phyloP scores from a whole-genome alignment of 768 basidiomycete species.

The Roridomyces roridus region DNA sequence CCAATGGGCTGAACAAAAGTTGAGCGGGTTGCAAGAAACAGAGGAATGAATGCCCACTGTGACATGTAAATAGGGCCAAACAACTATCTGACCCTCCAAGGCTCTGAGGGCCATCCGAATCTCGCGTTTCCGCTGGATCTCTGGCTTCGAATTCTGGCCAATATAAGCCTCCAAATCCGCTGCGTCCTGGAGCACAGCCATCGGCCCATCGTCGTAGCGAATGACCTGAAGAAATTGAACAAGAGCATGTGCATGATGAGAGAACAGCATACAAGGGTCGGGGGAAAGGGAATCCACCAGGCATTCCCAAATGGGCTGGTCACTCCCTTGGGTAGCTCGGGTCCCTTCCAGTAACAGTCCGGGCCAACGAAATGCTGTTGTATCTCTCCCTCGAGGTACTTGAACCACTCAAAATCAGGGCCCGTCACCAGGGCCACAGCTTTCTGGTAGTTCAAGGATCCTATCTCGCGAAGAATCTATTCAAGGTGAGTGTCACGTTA shows the following conservation, averaged over 20 bases:
- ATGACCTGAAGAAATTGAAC: constrained; percentile 55
- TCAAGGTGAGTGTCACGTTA: background rate
- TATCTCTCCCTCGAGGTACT: constrained; percentile 56
- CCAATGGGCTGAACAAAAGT: constrained; percentile 50
- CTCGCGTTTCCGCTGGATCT: constrained; percentile 56
- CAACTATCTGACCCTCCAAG: constrained; percentile 65
- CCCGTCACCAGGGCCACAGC: constrained; percentile 55
- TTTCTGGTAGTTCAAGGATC: constrained; percentile 57
- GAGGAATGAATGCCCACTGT: constrained; percentile 45
- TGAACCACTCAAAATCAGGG: constrained; percentile 53
- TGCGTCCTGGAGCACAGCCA: constrained; percentile 51
- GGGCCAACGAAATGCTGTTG: constrained; percentile 68
- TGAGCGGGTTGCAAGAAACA: background rate
- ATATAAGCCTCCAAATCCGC: constrained; percentile 65
- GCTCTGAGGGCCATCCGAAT: constrained; percentile 69
- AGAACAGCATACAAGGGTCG: constrained; percentile 58
- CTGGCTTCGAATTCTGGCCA: constrained; percentile 59
- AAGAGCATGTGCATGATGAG: background rate
- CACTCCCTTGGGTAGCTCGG: constrained; percentile 37
- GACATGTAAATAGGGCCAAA: constrained; percentile 69
- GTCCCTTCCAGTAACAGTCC: constrained; percentile 71
- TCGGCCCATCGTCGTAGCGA: constrained; percentile 67
- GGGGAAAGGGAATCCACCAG: constrained; percentile 84
- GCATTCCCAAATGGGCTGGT: constrained; percentile 73
- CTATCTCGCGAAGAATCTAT: constrained; percentile 79